Evolutionary conservation across 2,329 filamentous ascomycete species (phyloP).

Genomic region (Ophiostoma tasmaniense): DNA sequence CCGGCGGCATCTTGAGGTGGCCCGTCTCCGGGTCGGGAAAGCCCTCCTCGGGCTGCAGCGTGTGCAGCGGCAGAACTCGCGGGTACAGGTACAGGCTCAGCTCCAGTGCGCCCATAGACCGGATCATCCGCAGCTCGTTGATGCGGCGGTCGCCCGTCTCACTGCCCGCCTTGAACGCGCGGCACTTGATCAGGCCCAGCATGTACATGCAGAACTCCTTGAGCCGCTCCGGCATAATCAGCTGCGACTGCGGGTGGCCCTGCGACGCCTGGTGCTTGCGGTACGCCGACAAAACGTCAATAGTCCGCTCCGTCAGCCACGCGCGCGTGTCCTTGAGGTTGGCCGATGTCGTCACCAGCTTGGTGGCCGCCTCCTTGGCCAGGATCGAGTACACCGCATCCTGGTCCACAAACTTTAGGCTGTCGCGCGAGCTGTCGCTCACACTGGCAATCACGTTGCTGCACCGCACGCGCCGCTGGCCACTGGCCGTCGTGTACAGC

Average conservation of each 20-base stretch:
- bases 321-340: constrained; percentile 78
- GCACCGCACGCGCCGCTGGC: constrained; percentile 83
- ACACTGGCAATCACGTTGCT: constrained; percentile 90
- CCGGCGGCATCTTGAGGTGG: constrained; percentile 73
- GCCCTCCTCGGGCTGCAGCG: constrained; percentile 76
- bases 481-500: constrained; percentile 84
- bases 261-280: constrained; percentile 82
- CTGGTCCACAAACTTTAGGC: constrained; percentile 90
- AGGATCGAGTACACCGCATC: constrained; percentile 84
- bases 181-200: constrained; percentile 77
- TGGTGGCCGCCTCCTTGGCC: constrained; percentile 88
- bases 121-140: constrained; percentile 84
- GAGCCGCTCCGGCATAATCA: constrained; percentile 89
- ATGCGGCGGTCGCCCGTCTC: constrained; percentile 86
- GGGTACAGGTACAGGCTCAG: constrained; percentile 91
- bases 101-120: constrained; percentile 77
- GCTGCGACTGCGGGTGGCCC: constrained; percentile 77
- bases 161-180: constrained; percentile 86
- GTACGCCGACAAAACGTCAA: constrained; percentile 86
- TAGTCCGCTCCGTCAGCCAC: constrained; percentile 78
- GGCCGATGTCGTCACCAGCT: constrained; percentile 60
- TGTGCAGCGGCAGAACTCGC: constrained; percentile 85
- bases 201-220: constrained; percentile 98
- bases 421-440: constrained; percentile 72
- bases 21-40: constrained; percentile 84